phyloP scores from a whole-genome alignment of 805 yeast genomes.

The Candida ficus region DNA sequence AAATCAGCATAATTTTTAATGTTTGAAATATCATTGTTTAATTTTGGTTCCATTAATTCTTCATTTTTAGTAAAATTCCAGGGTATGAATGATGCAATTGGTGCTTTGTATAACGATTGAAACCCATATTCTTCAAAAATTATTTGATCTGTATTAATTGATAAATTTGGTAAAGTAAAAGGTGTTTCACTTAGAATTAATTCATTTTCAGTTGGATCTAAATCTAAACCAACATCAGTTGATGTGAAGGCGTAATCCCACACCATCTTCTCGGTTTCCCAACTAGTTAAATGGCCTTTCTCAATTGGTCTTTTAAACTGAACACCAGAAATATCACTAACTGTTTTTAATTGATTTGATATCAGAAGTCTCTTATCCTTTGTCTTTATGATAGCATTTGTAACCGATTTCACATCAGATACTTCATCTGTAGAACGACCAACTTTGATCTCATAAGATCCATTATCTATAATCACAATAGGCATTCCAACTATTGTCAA shows the following conservation, averaged over 20 bases:
- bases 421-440: slow-evolving; percentile 39
- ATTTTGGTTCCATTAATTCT: slow-evolving; percentile 23
- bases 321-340: slow-evolving; percentile 72
- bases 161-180: slow-evolving; percentile 72
- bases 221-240: slow-evolving; percentile 35
- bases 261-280: slow-evolving; percentile 84
- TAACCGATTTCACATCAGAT: slow-evolving; percentile 42
- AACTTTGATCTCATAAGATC: slow-evolving; percentile 74
- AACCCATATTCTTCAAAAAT: slow-evolving; percentile 93
- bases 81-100: slow-evolving; percentile 56
- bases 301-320: slow-evolving; percentile 78
- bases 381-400: slow-evolving; percentile 70
- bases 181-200: slow-evolving; percentile 78
- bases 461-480: slow-evolving; percentile 76
- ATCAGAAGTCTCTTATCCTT: slow-evolving; percentile 68
- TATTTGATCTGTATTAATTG: slow-evolving; percentile 83
- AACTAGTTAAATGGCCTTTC: slow-evolving; percentile 81
- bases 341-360: slow-evolving; percentile 60
- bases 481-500: background rate
- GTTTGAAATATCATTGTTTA: slow-evolving; percentile 14
- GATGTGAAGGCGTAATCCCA: slow-evolving; percentile 68
- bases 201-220: slow-evolving; percentile 45
- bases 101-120: slow-evolving; percentile 59
- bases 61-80: slow-evolving; percentile 40
- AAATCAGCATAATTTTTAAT: slow-evolving; percentile 45